These are phyloP conservation scores for Jaltomata sinuosa DNA, from an alignment of 257 asterid genomes.

Conservation along the genomic window DNA sequence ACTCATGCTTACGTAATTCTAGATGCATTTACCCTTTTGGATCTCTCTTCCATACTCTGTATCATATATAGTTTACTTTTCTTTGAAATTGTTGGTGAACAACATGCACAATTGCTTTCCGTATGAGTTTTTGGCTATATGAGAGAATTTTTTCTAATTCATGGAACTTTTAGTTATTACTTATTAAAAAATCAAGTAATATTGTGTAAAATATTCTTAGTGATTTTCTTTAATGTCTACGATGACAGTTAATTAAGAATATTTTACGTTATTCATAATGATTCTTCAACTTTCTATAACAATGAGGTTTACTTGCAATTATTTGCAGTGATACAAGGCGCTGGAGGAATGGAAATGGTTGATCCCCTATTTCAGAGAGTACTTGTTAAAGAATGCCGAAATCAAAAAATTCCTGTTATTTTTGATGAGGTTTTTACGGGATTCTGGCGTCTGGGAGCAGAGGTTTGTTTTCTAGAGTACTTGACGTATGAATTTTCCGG, in stretches of 20 bases:
- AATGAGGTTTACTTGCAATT: not conserved
- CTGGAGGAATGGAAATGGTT: constrained; percentile 94
- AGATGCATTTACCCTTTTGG: not conserved
- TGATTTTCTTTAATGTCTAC: not conserved
- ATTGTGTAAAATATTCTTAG: not conserved
- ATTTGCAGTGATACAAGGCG: constrained; percentile 78
- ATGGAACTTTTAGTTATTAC: not conserved
- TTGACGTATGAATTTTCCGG: not conserved
- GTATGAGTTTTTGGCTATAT: not conserved
- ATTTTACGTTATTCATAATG: not conserved
- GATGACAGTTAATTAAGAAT: not conserved
- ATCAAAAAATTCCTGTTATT: constrained; percentile 71
- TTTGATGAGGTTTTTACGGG: constrained; percentile 98
- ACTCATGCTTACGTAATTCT: not conserved
- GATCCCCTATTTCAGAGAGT: constrained; percentile 92
- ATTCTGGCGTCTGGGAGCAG: constrained; percentile 95
- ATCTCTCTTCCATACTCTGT: not conserved
- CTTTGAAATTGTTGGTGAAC: not conserved
- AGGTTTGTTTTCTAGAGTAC: constrained; percentile 37
- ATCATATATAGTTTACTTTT: not conserved
- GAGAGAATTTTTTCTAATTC: not conserved
- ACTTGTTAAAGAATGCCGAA: constrained; percentile 77
- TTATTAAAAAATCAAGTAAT: not conserved
- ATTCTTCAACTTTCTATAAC: not conserved
- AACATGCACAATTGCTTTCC: not conserved